phyloP scores from a whole-genome alignment of 2,329 filamentous ascomycete genomes.

The Tolypocladium ophioglossoides region DNA sequence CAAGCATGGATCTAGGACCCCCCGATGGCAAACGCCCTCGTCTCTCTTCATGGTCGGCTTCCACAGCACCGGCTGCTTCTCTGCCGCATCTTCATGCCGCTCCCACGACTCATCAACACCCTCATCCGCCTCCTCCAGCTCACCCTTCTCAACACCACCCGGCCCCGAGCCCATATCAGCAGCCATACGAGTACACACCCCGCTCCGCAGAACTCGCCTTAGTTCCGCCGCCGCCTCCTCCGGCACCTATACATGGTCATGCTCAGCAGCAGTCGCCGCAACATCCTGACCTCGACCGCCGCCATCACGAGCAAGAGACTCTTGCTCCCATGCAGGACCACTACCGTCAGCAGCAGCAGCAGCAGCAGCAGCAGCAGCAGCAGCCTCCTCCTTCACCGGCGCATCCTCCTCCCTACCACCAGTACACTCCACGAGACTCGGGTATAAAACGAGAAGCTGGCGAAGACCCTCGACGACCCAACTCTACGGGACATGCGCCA shows the following conservation, averaged over 20 bases:
- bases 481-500: constrained; percentile 36
- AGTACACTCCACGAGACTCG: constrained; percentile 38
- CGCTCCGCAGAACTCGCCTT: constrained; percentile 21
- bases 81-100: constrained; percentile 33
- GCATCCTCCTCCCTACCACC: constrained; percentile 30
- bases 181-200: constrained; percentile 27
- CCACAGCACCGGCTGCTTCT: constrained; percentile 36
- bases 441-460: constrained; percentile 46
- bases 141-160: constrained; percentile 16
- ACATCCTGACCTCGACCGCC: constrained; percentile 38
- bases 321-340: constrained; percentile 46
- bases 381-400: constrained; percentile 29
- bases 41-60: constrained; percentile 38
- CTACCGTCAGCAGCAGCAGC: constrained; percentile 22
- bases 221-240: constrained; percentile 9
- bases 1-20: constrained; percentile 50
- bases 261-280: constrained; percentile 23
- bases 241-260: constrained; percentile 18
- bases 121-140: constrained; percentile 18
- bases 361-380: constrained; percentile 9
- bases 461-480: constrained; percentile 42
- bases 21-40: constrained; percentile 51
- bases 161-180: constrained; percentile 28
- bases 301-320: constrained; percentile 45
- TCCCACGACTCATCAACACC: constrained; percentile 14